Conservation (phyloP, 176 grass and related monocot species). For the Avena insularis region DNA sequence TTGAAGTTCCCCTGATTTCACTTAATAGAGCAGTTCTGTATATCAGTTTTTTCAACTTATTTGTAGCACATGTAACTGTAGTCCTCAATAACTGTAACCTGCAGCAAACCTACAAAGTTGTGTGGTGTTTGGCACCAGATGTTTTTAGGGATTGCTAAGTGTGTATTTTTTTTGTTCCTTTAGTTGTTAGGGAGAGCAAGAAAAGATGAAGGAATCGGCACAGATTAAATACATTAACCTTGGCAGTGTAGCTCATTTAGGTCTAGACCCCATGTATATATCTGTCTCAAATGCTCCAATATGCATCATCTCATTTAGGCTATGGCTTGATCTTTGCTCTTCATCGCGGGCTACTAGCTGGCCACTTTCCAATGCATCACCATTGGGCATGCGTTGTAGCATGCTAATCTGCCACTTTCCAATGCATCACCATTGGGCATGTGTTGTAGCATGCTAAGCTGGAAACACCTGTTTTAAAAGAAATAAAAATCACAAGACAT, state of each 20-base stretch:
- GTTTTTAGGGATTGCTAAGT: background rate
- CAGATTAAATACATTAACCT: background rate
- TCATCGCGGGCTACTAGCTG: background rate
- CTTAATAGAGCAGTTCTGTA: background rate
- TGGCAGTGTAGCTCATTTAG: background rate
- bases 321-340: background rate
- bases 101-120: background rate
- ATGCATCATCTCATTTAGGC: background rate
- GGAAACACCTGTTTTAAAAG: background rate
- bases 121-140: slow-evolving; percentile 3
- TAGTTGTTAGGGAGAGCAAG: background rate
- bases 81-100: background rate
- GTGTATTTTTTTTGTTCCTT: background rate
- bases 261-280: background rate
- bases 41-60: background rate
- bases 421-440: background rate
- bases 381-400: background rate
- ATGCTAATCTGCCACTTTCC: background rate
- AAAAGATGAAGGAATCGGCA: background rate
- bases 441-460: background rate
- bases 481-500: background rate
- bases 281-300: background rate
- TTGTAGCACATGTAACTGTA: background rate
- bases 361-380: background rate
- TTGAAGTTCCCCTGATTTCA: background rate